A percentile compares a stretch with the other conserved stretches of the same genome.
phyloP scores from a whole-genome alignment of 2,329 filamentous ascomycete species.

The Tolypocladium ophioglossoides region DNA sequence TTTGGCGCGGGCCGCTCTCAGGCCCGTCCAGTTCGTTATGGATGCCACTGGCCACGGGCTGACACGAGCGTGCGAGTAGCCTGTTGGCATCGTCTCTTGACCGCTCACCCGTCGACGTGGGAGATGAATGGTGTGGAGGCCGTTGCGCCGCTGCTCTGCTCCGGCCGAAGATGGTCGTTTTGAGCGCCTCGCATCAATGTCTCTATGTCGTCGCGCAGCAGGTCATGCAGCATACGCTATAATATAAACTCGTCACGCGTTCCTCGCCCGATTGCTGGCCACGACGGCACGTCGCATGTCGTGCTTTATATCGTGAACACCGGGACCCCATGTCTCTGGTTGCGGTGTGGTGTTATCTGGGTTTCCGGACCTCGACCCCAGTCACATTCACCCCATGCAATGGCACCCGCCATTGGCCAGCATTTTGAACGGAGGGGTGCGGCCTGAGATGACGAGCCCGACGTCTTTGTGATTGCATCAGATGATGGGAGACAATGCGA shows the following conservation, averaged over 20 bases:
- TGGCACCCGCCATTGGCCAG: neutral
- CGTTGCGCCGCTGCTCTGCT: neutral
- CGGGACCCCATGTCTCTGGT: neutral
- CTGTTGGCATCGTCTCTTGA: neutral
- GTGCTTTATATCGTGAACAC: neutral
- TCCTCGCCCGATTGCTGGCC: too few species aligned
- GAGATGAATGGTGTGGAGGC: neutral
- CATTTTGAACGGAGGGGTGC: too few species aligned
- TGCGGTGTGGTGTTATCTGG: neutral
- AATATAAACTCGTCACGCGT: neutral
- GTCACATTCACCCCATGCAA: neutral
- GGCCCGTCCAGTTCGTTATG: neutral
- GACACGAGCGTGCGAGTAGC: neutral
- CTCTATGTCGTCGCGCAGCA: neutral
- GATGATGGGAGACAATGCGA: conserved; percentile 1
- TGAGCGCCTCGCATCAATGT: neutral
- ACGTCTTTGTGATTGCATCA: neutral
- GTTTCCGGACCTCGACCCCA: neutral
- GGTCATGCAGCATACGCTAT: neutral
- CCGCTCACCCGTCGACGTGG: neutral
- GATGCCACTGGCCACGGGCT: neutral
- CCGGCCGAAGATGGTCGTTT: neutral
- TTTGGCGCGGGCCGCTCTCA: neutral
- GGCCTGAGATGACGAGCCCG: neutral
- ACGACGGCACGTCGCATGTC: neutral